Evolutionary conservation across 352 stramenopile species (phyloP).

Genomic region (Globisporangium polare): DNA sequence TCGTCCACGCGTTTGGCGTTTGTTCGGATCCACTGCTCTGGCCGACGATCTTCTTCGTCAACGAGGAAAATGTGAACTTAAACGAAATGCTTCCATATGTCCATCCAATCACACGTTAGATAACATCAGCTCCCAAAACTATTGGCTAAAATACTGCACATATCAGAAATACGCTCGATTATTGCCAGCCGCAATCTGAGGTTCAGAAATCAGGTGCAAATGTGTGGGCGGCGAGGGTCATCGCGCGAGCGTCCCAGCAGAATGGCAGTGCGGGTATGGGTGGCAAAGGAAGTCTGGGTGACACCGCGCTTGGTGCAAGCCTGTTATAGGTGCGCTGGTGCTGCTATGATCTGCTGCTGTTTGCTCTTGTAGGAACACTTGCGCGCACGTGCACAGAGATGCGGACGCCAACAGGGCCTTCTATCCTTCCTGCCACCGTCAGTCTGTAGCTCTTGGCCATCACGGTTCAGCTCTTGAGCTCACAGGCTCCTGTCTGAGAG

Average conservation of each 20-base stretch:
- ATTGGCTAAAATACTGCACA: neutral
- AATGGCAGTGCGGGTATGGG: slow-evolving; percentile 1
- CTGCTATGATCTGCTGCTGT: neutral
- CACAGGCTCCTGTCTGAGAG: no score
- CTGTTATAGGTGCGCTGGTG: neutral
- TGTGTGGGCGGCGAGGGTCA: neutral
- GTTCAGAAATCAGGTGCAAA: slow-evolving; percentile 8
- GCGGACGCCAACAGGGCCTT: neutral
- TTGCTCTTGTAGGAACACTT: neutral
- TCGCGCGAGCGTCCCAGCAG: neutral
- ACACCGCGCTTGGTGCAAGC: no score
- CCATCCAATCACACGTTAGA: neutral
- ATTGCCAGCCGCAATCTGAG: neutral
- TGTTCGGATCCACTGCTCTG: neutral
- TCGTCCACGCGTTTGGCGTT: neutral
- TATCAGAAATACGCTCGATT: neutral
- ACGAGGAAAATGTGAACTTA: neutral
- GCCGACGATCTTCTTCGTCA: neutral
- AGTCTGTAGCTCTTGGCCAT: neutral
- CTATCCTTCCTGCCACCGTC: neutral
- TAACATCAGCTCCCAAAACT: neutral
- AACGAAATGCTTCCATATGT: neutral
- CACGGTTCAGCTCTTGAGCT: neutral
- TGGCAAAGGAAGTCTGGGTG: neutral
- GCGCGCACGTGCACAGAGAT: neutral